phyloP scores from a whole-genome alignment of 2,329 filamentous ascomycete genomes.

The Apiospora rasikravindrae region DNA sequence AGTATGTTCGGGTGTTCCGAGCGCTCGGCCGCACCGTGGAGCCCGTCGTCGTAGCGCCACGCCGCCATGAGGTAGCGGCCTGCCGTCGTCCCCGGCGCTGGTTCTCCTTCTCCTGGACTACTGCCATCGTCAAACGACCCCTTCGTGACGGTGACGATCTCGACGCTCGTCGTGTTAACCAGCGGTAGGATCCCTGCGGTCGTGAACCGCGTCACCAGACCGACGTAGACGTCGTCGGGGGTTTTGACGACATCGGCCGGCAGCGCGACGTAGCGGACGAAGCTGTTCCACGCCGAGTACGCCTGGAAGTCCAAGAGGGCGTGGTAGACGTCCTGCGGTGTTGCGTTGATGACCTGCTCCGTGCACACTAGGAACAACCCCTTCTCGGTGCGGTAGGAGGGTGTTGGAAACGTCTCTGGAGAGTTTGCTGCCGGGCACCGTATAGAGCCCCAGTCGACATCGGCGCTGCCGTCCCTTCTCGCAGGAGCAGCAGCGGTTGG shows the following conservation, averaged over 20 bases:
- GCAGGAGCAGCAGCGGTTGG: not conserved
- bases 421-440: constrained; percentile 16
- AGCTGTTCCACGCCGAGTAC: constrained; percentile 35
- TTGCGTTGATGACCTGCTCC: constrained; percentile 30
- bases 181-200: constrained; percentile 30
- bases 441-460: constrained; percentile 20
- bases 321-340: constrained; percentile 26
- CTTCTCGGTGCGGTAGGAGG: constrained; percentile 30
- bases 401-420: constrained; percentile 21
- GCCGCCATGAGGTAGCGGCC: constrained; percentile 30
- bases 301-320: constrained; percentile 34
- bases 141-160: constrained; percentile 32
- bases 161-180: constrained; percentile 34
- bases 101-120: no score
- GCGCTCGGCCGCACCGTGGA: constrained; percentile 25
- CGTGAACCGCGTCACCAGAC: constrained; percentile 35
- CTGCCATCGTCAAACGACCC: not conserved
- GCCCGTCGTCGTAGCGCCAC: constrained; percentile 34
- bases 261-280: constrained; percentile 31
- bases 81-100: not conserved
- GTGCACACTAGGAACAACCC: constrained; percentile 34
- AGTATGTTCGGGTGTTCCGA: constrained; percentile 35
- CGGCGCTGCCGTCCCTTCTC: not conserved
- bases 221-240: constrained; percentile 31
- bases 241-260: constrained; percentile 31